phyloP scores from a whole-genome alignment of 139 green algal genomes.

The Chlamydomonas incerta region DNA sequence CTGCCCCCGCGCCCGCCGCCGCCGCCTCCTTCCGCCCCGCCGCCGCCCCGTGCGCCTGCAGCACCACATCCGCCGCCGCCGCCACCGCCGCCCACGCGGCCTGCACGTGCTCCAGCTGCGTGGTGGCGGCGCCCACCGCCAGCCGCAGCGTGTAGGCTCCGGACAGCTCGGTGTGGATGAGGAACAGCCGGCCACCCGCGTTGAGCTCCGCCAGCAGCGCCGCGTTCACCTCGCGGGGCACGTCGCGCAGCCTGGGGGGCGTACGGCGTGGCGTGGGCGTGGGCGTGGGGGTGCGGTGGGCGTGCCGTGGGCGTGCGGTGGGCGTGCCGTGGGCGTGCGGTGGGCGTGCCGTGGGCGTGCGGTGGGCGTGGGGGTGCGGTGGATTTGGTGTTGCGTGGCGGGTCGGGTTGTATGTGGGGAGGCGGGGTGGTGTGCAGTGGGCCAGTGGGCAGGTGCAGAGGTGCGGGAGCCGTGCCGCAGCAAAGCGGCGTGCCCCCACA shows the following conservation, averaged over 20 bases:
- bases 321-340: not conserved
- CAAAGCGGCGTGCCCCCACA: no score
- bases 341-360: not conserved
- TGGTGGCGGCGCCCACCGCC: conserved; percentile 60
- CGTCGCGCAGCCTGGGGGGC: conserved; percentile 42
- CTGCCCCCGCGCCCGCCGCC: no score
- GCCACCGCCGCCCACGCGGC: conserved; percentile 60
- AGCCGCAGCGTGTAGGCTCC: conserved; percentile 68
- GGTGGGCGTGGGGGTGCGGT: no score
- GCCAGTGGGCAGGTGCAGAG: no score
- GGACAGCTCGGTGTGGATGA: conserved; percentile 72
- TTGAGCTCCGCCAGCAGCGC: conserved; percentile 76
- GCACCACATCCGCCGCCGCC: conserved; percentile 31
- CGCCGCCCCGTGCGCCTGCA: conserved; percentile 6
- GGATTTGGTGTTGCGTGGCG: no score
- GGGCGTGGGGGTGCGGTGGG: not conserved
- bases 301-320: no score
- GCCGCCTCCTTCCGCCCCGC: not conserved
- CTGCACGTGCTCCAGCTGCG: conserved; percentile 72
- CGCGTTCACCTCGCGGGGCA: conserved; percentile 35
- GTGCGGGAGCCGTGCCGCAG: no score
- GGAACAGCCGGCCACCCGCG: conserved; percentile 58
- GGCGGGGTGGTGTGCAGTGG: no score
- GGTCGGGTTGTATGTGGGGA: no score
- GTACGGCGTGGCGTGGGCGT: not conserved